Conservation (phyloP, 495 filamentous ascomycete genomes). For the Xylaria acuta region DNA sequence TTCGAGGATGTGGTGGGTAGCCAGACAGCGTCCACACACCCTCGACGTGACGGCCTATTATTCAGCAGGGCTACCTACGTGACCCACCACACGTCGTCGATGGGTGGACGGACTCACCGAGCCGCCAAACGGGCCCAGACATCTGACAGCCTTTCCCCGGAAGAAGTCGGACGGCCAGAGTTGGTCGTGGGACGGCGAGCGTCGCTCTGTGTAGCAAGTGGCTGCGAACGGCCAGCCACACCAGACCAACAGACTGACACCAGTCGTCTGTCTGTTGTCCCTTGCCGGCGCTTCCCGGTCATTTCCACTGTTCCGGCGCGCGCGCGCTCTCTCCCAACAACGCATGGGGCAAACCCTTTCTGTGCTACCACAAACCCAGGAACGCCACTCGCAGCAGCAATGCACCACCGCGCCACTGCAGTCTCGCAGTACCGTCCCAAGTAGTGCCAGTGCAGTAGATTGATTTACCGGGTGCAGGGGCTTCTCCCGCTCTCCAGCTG, state of each 20-base stretch:
- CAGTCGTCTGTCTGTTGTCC: neutral
- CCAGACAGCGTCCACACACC: neutral
- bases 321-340: neutral
- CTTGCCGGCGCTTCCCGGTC: constrained; percentile 13
- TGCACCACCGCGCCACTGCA: neutral
- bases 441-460: constrained; percentile 18
- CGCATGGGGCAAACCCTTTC: constrained; percentile 20
- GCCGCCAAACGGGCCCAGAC: constrained; percentile 8
- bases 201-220: constrained; percentile 20
- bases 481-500: constrained; percentile 13
- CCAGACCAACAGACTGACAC: neutral
- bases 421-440: neutral
- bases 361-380: constrained; percentile 24
- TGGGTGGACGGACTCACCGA: constrained; percentile 1
- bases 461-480: constrained; percentile 12
- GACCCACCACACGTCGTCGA: neutral
- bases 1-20: constrained; percentile 2
- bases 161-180: constrained; percentile 16
- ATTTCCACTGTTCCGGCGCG: neutral
- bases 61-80: constrained; percentile 13
- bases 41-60: neutral
- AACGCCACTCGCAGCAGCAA: constrained; percentile 22
- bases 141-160: constrained; percentile 15
- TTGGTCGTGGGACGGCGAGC: neutral
- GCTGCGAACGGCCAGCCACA: constrained; percentile 24